Conservation (phyloP, 2,329 filamentous ascomycete species). For the Lachnellula occidentalis region DNA sequence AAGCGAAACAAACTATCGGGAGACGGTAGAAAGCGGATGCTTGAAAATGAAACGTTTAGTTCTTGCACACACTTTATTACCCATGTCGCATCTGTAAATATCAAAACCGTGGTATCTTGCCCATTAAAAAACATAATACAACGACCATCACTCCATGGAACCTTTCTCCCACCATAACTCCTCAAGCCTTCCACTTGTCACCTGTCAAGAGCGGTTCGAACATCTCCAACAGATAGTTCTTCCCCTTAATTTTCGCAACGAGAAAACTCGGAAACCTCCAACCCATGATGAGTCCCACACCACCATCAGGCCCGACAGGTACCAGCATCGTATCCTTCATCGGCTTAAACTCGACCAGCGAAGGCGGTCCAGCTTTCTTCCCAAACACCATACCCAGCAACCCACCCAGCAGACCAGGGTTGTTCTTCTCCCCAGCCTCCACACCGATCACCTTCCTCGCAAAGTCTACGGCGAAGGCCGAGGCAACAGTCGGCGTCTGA, state of each 20-base stretch:
- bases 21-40: no score
- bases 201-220: not conserved
- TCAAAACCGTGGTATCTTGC: no score
- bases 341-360: conserved; percentile 25
- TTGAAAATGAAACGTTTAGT: no score
- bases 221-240: conserved; percentile 31
- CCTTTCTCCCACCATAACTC: not conserved
- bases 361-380: conserved; percentile 2
- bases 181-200: not conserved
- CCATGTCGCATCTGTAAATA: no score
- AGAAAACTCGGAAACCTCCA: conserved; percentile 34
- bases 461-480: not conserved
- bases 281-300: conserved; percentile 35
- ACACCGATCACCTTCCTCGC: not conserved
- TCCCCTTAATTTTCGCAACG: conserved; percentile 34
- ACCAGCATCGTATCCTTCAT: conserved; percentile 33
- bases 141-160: no score
- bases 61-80: no score
- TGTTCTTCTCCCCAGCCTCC: not conserved
- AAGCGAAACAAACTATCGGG: no score
- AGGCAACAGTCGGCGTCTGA: not conserved
- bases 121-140: no score
- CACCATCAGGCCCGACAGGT: conserved; percentile 34
- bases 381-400: not conserved
- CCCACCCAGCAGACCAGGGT: not conserved